Conservation (phyloP, 495 filamentous ascomycete species). For the Aspergillus cavernicola region DNA sequence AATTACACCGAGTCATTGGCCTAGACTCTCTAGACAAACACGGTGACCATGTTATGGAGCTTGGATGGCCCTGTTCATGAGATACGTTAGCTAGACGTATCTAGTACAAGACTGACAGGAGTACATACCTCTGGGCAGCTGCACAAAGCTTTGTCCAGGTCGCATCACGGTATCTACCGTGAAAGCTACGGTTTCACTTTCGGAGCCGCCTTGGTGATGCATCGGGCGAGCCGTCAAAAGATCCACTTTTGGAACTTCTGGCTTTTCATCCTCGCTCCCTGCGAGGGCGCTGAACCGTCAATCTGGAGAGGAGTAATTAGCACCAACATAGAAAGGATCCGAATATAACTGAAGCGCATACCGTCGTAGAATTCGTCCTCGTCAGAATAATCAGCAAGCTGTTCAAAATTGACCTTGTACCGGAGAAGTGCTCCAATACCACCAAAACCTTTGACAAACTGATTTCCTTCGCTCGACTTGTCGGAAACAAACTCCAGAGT, state of each 20-base stretch:
- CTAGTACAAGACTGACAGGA: not conserved
- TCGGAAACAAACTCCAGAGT: constrained; percentile 98
- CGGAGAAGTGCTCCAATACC: constrained; percentile 95
- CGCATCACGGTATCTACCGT: constrained; percentile 26
- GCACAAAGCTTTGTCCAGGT: constrained; percentile 33
- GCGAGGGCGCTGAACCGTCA: constrained; percentile 93
- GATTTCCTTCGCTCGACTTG: constrained; percentile 93
- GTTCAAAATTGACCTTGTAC: constrained; percentile 99
- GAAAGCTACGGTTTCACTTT: constrained; percentile 34
- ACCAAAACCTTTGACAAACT: constrained; percentile 99
- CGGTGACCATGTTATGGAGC: constrained; percentile 35
- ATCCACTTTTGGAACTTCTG: constrained; percentile 63
- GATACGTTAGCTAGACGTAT: not conserved
- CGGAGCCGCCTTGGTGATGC: constrained; percentile 36
- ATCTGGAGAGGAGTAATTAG: constrained; percentile 52
- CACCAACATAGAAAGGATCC: not conserved
- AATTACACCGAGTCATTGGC: constrained; percentile 30
- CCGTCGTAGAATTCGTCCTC: constrained; percentile 99
- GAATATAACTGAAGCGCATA: constrained; percentile 26
- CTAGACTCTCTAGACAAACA: constrained; percentile 26
- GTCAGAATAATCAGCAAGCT: constrained; percentile 88
- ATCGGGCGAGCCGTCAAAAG: constrained; percentile 58
- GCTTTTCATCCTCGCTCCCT: constrained; percentile 77
- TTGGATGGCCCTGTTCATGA: constrained; percentile 42
- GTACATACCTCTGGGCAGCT: constrained; percentile 38